A percentile compares a stretch with the other conserved stretches of the same genome.
Conservation (phyloP, 495 filamentous ascomycete genomes). For the Durotheca rogersii region DNA sequence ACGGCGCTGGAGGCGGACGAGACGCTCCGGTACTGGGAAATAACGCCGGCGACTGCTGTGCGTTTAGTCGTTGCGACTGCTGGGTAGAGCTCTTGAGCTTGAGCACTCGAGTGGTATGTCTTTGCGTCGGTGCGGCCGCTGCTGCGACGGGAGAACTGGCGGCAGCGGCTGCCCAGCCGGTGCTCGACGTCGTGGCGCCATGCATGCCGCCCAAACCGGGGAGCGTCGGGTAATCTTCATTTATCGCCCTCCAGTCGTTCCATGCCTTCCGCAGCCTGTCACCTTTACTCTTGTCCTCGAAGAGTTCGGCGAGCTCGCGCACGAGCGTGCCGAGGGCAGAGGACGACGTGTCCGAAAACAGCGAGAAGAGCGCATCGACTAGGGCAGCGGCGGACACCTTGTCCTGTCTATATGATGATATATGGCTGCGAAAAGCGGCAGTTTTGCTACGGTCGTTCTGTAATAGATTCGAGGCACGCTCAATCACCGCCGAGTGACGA, state of each 20-base stretch:
- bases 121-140: conserved; percentile 38
- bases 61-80: conserved; percentile 29
- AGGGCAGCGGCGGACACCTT: conserved; percentile 68
- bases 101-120: conserved; percentile 46
- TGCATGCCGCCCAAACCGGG: conserved; percentile 67
- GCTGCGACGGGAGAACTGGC: conserved; percentile 40
- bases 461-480: conserved; percentile 78
- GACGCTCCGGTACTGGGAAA: conserved; percentile 32
- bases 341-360: conserved; percentile 75
- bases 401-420: conserved; percentile 72
- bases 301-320: conserved; percentile 90
- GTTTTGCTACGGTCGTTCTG: conserved; percentile 72
- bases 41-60: conserved; percentile 20
- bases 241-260: conserved; percentile 92
- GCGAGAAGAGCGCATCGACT: conserved; percentile 74
- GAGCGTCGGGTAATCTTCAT: conserved; percentile 93
- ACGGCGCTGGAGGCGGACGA: conserved; percentile 44
- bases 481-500: conserved; percentile 76
- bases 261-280: conserved; percentile 74
- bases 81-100: conserved; percentile 53
- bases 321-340: conserved; percentile 83
- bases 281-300: conserved; percentile 75
- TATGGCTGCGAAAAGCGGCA: conserved; percentile 68
- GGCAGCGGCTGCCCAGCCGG: conserved; percentile 55
- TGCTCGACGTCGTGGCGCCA: conserved; percentile 46